Evolutionary conservation across 73 alveolate species (phyloP).

Genomic region (Tetrahymena thermophila): DNA sequence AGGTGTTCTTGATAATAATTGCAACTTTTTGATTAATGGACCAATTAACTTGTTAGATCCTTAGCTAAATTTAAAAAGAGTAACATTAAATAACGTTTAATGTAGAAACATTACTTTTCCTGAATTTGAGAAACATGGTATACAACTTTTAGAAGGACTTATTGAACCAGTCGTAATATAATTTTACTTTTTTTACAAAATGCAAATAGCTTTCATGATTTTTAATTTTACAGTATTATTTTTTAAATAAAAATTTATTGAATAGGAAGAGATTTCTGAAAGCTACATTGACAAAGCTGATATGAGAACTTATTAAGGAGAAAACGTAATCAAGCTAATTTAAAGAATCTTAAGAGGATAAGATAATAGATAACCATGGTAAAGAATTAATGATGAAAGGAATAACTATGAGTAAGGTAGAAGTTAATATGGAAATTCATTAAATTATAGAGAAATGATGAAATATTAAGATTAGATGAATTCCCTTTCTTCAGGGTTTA

Average conservation of each 20-base stretch:
- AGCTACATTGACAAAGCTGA: not conserved
- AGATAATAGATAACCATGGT: not conserved
- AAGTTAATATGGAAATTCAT: not conserved
- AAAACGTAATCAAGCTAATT: not conserved
- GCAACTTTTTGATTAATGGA: not conserved
- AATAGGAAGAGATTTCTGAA: not conserved
- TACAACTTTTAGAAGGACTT: not conserved
- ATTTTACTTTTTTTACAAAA: not conserved
- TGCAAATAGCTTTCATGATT: not conserved
- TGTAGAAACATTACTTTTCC: not conserved
- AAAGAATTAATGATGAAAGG: not conserved
- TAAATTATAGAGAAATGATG: not conserved
- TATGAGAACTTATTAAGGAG: not conserved
- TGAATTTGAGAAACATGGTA: not conserved
- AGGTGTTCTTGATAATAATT: not conserved
- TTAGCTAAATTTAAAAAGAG: not conserved
- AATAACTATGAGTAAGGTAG: not conserved
- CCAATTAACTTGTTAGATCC: not conserved
- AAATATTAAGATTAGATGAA: not conserved
- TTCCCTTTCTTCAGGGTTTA: not conserved
- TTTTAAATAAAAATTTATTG: not conserved
- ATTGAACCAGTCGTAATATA: not conserved
- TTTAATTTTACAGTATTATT: not conserved
- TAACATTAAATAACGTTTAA: not conserved
- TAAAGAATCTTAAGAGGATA: not conserved